phyloP scores from a whole-genome alignment of 2,329 filamentous ascomycete species.

The Venturia carpophila region DNA sequence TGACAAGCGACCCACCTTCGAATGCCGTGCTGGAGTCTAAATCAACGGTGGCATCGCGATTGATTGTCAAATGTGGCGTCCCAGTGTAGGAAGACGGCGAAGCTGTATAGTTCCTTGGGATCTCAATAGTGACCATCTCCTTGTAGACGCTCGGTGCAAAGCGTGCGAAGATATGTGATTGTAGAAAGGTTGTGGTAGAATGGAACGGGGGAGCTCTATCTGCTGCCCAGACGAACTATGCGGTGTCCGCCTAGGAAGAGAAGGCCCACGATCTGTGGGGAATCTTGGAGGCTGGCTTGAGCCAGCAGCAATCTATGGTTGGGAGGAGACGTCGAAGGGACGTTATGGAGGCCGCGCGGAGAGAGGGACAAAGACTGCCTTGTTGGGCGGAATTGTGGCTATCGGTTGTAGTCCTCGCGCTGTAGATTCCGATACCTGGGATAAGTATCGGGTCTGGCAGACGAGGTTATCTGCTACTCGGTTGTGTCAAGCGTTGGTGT shows the following conservation, averaged over 20 bases:
- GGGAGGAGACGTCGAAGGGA: constrained; percentile 47
- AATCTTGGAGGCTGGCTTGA: constrained; percentile 66
- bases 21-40: constrained; percentile 95
- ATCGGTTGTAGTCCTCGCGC: constrained; percentile 51
- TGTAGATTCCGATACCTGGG: constrained; percentile 76
- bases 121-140: constrained; percentile 79
- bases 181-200: background rate
- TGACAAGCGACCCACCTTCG: constrained; percentile 55
- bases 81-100: constrained; percentile 69
- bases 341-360: constrained; percentile 89
- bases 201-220: constrained; percentile 65
- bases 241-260: constrained; percentile 89
- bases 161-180: background rate
- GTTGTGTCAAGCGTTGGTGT: constrained; percentile 25
- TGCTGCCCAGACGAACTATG: constrained; percentile 96
- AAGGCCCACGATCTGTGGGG: constrained; percentile 72
- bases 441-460: constrained; percentile 79
- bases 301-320: constrained; percentile 64
- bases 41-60: constrained; percentile 86
- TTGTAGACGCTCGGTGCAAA: background rate
- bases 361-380: constrained; percentile 74
- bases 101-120: constrained; percentile 73
- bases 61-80: constrained; percentile 90
- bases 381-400: constrained; percentile 82
- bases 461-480: constrained; percentile 57